A percentile compares a stretch with the other conserved stretches of the same genome.
These are phyloP conservation scores for Xylaria venustula DNA, from an alignment of 495 filamentous ascomycete genomes.

Conservation along the genomic window DNA sequence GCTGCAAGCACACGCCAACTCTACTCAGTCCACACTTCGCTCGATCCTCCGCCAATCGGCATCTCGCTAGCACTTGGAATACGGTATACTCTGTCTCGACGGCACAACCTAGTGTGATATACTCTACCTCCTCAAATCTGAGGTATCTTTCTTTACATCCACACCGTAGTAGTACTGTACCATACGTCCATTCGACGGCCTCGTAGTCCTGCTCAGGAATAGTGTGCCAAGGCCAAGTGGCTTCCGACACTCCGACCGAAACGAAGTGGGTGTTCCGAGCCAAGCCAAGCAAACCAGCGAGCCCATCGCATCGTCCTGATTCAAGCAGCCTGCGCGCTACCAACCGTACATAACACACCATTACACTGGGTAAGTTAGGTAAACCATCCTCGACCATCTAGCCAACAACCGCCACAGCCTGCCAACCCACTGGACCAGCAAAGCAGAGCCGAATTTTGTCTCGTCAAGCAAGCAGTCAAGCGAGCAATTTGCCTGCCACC, in stretches of 20 bases:
- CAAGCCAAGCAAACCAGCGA: not conserved
- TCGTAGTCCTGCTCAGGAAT: not conserved
- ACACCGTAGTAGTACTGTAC: too few species aligned
- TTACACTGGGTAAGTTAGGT: too few species aligned
- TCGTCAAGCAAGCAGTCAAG: not conserved
- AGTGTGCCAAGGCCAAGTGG: slow-evolving; percentile 4
- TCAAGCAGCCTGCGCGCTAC: slow-evolving; percentile 1
- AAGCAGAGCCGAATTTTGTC: not conserved
- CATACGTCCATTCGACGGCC: too few species aligned
- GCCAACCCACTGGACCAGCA: too few species aligned
- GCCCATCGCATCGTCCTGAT: slow-evolving; percentile 5
- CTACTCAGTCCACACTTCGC: not conserved
- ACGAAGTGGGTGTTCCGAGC: not conserved
- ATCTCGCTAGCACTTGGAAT: not conserved
- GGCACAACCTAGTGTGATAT: too few species aligned
- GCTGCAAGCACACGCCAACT: too few species aligned
- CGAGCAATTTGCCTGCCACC: slow-evolving; percentile 1
- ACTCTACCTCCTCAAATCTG: too few species aligned
- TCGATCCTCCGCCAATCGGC: slow-evolving; percentile 2
- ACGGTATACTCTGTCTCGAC: not conserved
- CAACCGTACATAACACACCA: too few species aligned
- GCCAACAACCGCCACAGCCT: too few species aligned
- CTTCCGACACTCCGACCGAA: not conserved
- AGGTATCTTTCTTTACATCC: too few species aligned
- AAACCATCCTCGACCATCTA: too few species aligned